These are phyloP conservation scores for Alnus glutinosa DNA, from an alignment of 306 rosid species.

Conservation along the genomic window DNA sequence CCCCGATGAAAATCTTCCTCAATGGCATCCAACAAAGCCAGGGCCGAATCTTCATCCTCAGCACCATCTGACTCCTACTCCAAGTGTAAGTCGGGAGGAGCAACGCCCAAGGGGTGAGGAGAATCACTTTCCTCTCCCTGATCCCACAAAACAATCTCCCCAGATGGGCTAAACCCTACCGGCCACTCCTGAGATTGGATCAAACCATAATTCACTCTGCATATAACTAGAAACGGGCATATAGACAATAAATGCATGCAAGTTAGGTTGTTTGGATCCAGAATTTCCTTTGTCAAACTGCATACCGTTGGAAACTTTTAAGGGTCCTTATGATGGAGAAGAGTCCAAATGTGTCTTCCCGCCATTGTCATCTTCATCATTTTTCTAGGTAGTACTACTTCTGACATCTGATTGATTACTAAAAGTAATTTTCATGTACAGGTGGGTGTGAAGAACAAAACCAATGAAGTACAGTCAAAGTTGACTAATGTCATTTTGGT, in stretches of 20 bases:
- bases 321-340: conserved; percentile 8
- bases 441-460: conserved; percentile 89
- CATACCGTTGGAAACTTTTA: background rate
- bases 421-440: conserved; percentile 29
- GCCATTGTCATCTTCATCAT: conserved; percentile 15
- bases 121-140: too few species aligned
- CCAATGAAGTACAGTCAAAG: conserved; percentile 84
- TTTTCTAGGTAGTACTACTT: conserved; percentile 13
- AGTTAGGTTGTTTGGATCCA: background rate
- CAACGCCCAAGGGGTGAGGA: too few species aligned
- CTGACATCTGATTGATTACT: conserved; percentile 25
- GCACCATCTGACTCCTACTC: too few species aligned
- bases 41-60: too few species aligned
- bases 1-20: too few species aligned
- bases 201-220: background rate
- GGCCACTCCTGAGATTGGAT: too few species aligned
- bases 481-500: conserved; percentile 64
- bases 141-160: too few species aligned
- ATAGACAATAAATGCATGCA: background rate
- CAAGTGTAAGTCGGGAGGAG: too few species aligned
- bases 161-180: too few species aligned
- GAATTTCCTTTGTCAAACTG: conserved; percentile 3
- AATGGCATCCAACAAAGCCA: too few species aligned
- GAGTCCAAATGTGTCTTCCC: conserved; percentile 18
- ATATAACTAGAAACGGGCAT: background rate